phyloP scores from a whole-genome alignment of 441 rosid species.

The Flueggea neowawraea region DNA sequence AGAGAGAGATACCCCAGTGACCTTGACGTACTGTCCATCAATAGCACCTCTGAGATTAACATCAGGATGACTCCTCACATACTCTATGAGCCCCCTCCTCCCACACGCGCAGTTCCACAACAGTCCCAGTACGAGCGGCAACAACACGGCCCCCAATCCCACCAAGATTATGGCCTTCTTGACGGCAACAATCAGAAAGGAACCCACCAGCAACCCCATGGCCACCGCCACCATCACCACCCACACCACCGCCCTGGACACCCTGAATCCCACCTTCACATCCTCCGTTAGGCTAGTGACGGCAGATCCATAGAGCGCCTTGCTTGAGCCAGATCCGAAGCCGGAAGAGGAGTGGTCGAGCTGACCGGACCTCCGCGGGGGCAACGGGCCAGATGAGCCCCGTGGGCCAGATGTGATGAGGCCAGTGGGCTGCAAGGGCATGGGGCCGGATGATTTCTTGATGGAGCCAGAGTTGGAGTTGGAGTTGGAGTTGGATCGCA shows the following conservation, averaged over 20 bases:
- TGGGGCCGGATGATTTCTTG: constrained; percentile 54
- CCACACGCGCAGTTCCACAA: constrained; percentile 74
- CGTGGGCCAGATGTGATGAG: constrained; percentile 81
- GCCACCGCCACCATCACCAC: constrained; percentile 56
- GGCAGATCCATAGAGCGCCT: constrained; percentile 68
- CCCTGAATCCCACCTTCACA: constrained; percentile 67
- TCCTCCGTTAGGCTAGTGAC: constrained; percentile 68
- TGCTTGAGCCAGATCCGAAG: constrained; percentile 29
- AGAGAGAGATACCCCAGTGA: constrained; percentile 66
- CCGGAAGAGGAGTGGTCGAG: constrained; percentile 20
- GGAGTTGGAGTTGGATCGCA: constrained; percentile 42
- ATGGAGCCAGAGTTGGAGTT: constrained; percentile 56
- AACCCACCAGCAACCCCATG: constrained; percentile 63
- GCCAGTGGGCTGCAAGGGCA: constrained; percentile 80
- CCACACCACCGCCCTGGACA: constrained; percentile 77
- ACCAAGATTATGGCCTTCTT: constrained; percentile 67
- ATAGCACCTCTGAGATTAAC: constrained; percentile 84
- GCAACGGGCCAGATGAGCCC: constrained; percentile 38
- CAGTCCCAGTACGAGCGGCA: constrained; percentile 43
- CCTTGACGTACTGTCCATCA: constrained; percentile 89
- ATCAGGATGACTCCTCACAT: constrained; percentile 56
- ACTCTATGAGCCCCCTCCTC: constrained; percentile 63
- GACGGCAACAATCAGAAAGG: constrained; percentile 70
- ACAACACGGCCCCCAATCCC: constrained; percentile 52
- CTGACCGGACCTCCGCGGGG: constrained; percentile 51